phyloP scores from a whole-genome alignment of 768 basidiomycete genomes.

The Calocybe gangraenosa region DNA sequence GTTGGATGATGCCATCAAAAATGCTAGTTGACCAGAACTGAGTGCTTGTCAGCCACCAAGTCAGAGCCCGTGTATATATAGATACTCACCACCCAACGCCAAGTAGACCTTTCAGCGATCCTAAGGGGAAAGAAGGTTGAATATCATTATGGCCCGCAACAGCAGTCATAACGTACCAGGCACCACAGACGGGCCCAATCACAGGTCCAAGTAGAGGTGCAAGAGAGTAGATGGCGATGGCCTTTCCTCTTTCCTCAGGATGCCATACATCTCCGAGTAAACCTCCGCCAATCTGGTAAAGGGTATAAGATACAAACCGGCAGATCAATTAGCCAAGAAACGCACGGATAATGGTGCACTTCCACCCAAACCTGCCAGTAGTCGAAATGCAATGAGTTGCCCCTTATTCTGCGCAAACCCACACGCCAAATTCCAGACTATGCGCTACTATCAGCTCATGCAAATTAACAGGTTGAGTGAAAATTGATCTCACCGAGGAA shows the following conservation, averaged over 20 bases:
- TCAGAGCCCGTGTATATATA: neutral
- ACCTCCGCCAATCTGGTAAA: constrained; percentile 52
- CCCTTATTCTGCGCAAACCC: constrained; percentile 56
- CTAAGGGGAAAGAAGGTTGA: constrained; percentile 15
- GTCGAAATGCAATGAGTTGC: constrained; percentile 64
- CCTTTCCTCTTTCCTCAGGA: constrained; percentile 59
- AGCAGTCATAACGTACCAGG: constrained; percentile 34
- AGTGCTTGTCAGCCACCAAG: neutral
- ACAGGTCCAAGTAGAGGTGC: constrained; percentile 66
- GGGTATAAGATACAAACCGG: neutral
- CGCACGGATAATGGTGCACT: constrained; percentile 64
- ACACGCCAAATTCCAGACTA: constrained; percentile 59
- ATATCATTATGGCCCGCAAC: neutral
- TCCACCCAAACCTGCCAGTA: constrained; percentile 68
- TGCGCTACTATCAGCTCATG: neutral
- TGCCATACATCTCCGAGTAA: constrained; percentile 60
- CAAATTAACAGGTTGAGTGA: neutral
- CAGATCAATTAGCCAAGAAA: constrained; percentile 35
- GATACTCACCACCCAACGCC: constrained; percentile 64
- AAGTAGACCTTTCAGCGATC: constrained; percentile 58
- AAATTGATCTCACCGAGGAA: constrained; percentile 44
- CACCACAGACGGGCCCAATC: constrained; percentile 58
- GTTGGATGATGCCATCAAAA: constrained; percentile 49
- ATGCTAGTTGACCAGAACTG: constrained; percentile 69
- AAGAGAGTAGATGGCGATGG: constrained; percentile 59